phyloP scores from a whole-genome alignment of 805 yeast species.

The Lachancea lanzarotensis region DNA sequence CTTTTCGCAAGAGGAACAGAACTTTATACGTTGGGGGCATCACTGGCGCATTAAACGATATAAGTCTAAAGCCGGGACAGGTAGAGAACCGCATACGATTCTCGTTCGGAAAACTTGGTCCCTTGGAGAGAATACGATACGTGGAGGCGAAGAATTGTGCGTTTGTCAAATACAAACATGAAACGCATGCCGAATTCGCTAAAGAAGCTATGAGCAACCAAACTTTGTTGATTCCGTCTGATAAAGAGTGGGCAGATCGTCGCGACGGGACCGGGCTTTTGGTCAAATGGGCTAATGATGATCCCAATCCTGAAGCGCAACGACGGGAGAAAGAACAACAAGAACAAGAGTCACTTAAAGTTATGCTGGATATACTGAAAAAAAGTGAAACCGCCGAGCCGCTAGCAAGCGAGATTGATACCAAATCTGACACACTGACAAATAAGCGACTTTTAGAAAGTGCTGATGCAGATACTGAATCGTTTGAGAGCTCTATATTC shows the following conservation, averaged over 20 bases:
- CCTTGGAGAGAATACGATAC: slow-evolving; percentile 58
- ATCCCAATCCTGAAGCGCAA: slow-evolving; percentile 58
- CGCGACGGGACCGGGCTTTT: slow-evolving; percentile 32
- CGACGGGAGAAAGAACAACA: slow-evolving; percentile 26
- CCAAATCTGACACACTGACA: not conserved
- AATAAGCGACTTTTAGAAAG: not conserved
- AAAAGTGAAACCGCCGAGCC: slow-evolving; percentile 1
- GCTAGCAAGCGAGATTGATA: no score
- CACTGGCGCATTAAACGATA: slow-evolving; percentile 36
- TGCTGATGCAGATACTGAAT: not conserved
- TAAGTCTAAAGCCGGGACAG: slow-evolving; percentile 34
- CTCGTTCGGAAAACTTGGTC: slow-evolving; percentile 67
- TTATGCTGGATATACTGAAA: slow-evolving; percentile 24
- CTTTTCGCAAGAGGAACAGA: slow-evolving; percentile 58
- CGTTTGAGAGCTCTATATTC: slow-evolving; percentile 1
- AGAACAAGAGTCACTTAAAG: slow-evolving; percentile 19
- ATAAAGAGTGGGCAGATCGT: slow-evolving; percentile 51
- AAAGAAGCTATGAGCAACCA: slow-evolving; percentile 92
- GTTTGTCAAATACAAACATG: slow-evolving; percentile 64
- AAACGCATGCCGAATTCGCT: slow-evolving; percentile 84
- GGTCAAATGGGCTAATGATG: slow-evolving; percentile 86
- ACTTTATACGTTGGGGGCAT: slow-evolving; percentile 71
- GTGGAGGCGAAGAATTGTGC: slow-evolving; percentile 62
- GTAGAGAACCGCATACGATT: slow-evolving; percentile 35
- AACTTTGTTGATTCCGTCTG: slow-evolving; percentile 41